Evolutionary conservation across 306 rosid species (phyloP).

Genomic region (Vigna mungo): DNA sequence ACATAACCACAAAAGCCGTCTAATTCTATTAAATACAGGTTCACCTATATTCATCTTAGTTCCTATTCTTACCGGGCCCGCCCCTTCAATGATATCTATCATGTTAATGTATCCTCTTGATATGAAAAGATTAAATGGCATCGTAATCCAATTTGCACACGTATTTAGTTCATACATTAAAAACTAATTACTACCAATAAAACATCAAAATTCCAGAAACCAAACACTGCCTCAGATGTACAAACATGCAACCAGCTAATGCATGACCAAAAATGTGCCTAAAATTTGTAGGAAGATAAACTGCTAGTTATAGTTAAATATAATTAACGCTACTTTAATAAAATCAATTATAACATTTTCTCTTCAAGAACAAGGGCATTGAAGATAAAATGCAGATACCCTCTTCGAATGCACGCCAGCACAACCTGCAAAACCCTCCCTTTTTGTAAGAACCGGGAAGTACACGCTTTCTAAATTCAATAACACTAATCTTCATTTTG

Average conservation of each 20-base stretch:
- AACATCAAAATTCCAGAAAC: slow-evolving; percentile 41
- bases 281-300: neutral
- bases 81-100: too few species aligned
- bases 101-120: neutral
- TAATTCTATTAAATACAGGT: too few species aligned
- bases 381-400: slow-evolving; percentile 32
- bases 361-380: slow-evolving; percentile 41
- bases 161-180: slow-evolving; percentile 18
- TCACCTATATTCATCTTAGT: neutral
- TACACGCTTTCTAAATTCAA: slow-evolving; percentile 9
- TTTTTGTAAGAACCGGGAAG: neutral
- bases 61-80: too few species aligned
- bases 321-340: slow-evolving; percentile 22
- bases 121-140: slow-evolving; percentile 13
- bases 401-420: slow-evolving; percentile 44
- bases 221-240: slow-evolving; percentile 29
- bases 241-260: slow-evolving; percentile 39
- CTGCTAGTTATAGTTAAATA: neutral
- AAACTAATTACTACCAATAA: slow-evolving; percentile 14
- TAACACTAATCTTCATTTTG: slow-evolving; percentile 60
- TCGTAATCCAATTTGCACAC: slow-evolving; percentile 13
- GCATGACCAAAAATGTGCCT: slow-evolving; percentile 41
- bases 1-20: neutral
- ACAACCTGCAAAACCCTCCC: slow-evolving; percentile 36
- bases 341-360: slow-evolving; percentile 30